A percentile compares a stretch with the other conserved stretches of the same genome.
These are phyloP conservation scores for Breviolum minutum DNA, from an alignment of 73 alveolate genomes.

Conservation along the genomic window DNA sequence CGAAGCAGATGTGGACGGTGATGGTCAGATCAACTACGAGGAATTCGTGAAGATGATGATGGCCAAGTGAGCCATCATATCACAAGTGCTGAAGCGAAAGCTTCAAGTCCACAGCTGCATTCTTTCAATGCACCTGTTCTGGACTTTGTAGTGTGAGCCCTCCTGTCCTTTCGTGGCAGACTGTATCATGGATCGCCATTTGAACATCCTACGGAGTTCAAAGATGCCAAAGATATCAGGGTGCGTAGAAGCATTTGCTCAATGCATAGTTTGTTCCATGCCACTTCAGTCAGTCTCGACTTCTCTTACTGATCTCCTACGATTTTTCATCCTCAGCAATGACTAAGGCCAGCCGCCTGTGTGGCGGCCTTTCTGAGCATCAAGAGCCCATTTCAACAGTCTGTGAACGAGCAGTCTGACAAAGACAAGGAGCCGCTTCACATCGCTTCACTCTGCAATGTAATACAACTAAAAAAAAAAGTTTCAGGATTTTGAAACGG, in stretches of 20 bases:
- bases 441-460: too few species aligned
- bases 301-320: too few species aligned
- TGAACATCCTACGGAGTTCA: slow-evolving; percentile 18
- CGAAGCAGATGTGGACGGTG: slow-evolving; percentile 94
- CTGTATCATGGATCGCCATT: slow-evolving; percentile 24
- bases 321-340: too few species aligned
- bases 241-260: not conserved
- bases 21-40: slow-evolving; percentile 96
- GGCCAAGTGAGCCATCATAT: slow-evolving; percentile 95
- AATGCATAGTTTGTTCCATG: not conserved
- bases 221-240: not conserved
- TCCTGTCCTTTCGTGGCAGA: not conserved
- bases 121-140: slow-evolving; percentile 10
- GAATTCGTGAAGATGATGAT: slow-evolving; percentile 97
- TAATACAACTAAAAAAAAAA: too few species aligned
- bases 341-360: slow-evolving; percentile 81
- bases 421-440: slow-evolving; percentile 38
- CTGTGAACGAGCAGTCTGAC: slow-evolving; percentile 61
- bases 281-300: too few species aligned
- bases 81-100: slow-evolving; percentile 96
- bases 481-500: not conserved
- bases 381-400: slow-evolving; percentile 94
- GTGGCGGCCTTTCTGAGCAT: slow-evolving; percentile 89
- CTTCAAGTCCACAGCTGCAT: slow-evolving; percentile 20
- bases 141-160: not conserved